Percentiles rank a stretch among this genome's conserved stretches.
Evolutionary conservation across 1,284 basidiomycete genomes (phyloP).

Genomic region (Xerocomus minutiporus): DNA sequence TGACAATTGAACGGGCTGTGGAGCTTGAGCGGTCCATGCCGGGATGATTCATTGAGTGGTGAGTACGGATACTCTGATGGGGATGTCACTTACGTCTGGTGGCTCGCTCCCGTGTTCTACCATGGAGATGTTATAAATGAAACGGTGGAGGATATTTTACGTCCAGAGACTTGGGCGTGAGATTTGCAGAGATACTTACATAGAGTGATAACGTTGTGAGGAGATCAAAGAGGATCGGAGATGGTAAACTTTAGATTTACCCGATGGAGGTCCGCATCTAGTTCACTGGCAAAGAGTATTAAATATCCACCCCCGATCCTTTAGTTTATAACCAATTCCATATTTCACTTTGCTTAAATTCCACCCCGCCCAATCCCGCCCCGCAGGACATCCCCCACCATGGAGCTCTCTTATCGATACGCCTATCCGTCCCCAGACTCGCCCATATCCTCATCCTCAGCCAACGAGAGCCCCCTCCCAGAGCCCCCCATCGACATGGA

Average conservation of each 20-base stretch:
- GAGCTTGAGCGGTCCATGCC: conserved; percentile 23
- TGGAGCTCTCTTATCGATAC: neutral
- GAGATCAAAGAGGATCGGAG: conserved; percentile 24
- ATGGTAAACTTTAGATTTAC: conserved; percentile 36
- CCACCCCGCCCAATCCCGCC: too few relatives aligned
- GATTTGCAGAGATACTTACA: conserved; percentile 26
- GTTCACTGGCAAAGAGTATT: too few relatives aligned
- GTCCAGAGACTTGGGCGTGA: conserved; percentile 19
- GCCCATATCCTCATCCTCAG: conserved; percentile 25
- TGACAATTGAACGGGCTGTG: conserved; percentile 30
- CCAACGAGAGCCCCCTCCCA: conserved; percentile 31
- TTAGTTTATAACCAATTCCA: too few relatives aligned
- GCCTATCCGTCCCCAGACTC: conserved; percentile 27
- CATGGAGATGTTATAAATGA: too few relatives aligned
- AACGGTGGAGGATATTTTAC: neutral
- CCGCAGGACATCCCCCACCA: neutral
- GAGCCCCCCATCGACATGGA: conserved; percentile 35
- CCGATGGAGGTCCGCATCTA: conserved; percentile 1
- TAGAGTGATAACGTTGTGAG: conserved; percentile 33
- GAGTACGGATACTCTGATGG: neutral
- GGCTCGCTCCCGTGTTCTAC: conserved; percentile 25
- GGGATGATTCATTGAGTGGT: too few relatives aligned
- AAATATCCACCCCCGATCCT: too few relatives aligned
- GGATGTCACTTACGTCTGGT: conserved; percentile 31
- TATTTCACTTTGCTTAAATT: neutral